A percentile compares a stretch with the other conserved stretches of the same genome.
These are phyloP conservation scores for Sordariomycetes sp. DNA, from an alignment of 2,329 filamentous ascomycete species.

Conservation along the genomic window DNA sequence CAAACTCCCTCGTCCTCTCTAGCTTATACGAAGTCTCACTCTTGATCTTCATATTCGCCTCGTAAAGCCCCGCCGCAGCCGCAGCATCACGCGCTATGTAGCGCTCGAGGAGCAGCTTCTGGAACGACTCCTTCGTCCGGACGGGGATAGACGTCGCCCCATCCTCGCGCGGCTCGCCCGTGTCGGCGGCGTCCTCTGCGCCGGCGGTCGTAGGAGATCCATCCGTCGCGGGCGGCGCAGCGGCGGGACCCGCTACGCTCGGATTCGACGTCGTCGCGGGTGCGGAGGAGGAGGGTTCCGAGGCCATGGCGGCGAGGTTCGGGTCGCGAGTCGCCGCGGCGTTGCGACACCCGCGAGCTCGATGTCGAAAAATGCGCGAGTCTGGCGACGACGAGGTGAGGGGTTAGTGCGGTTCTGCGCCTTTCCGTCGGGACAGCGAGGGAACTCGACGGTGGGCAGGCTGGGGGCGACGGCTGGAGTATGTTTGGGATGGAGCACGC, in stretches of 20 bases:
- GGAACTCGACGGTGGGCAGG: not conserved
- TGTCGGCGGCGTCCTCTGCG: not conserved
- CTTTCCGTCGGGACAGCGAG: not conserved
- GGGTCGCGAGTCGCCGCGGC: conserved; percentile 21
- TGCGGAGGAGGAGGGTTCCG: conserved; percentile 22
- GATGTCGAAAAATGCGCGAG: conserved; percentile 1
- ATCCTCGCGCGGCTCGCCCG: not conserved
- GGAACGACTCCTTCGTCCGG: conserved; percentile 43
- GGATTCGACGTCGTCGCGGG: conserved; percentile 11
- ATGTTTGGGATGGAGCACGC: not conserved
- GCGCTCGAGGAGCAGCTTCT: conserved; percentile 37
- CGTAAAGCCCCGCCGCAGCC: conserved; percentile 36
- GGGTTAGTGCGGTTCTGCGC: not conserved
- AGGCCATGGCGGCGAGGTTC: conserved; percentile 25
- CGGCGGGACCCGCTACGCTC: conserved; percentile 13
- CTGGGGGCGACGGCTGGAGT: not conserved
- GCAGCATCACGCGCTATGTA: conserved; percentile 40
- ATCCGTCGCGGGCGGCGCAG: conserved; percentile 11
- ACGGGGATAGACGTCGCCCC: conserved; percentile 18
- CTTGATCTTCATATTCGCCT: conserved; percentile 38
- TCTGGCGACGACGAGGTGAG: not conserved
- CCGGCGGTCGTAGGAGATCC: not conserved
- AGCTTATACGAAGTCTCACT: conserved; percentile 49
- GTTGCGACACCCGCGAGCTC: conserved; percentile 14
- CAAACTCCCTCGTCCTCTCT: conserved; percentile 58